Percentiles rank a stretch among this genome's conserved stretches.
phyloP scores from a whole-genome alignment of 768 basidiomycete genomes.

The Megacollybia marginata region DNA sequence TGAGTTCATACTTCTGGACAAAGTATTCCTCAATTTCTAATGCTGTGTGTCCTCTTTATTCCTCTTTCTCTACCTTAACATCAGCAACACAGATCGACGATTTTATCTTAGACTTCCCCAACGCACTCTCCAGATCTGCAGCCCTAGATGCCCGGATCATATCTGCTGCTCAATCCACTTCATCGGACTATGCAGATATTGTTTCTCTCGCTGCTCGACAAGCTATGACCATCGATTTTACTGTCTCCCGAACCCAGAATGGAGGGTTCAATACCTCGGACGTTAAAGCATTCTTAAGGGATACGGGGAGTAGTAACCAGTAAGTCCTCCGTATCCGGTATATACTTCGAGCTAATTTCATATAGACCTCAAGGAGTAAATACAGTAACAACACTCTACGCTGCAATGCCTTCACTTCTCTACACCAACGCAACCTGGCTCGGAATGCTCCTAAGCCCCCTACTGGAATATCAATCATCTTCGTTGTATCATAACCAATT shows the following conservation, averaged over 20 bases:
- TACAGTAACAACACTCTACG: conserved; percentile 10
- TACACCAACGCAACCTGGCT: conserved; percentile 9
- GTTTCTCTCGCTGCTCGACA: conserved; percentile 8
- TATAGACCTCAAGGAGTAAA: conserved; percentile 4
- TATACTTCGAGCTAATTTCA: neutral
- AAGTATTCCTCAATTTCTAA: conserved; percentile 2
- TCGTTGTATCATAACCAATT: conserved; percentile 6
- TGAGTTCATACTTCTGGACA: conserved; percentile 9
- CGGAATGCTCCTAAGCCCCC: conserved; percentile 8
- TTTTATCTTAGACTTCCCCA: conserved; percentile 2
- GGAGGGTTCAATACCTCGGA: conserved; percentile 6
- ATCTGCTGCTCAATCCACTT: conserved; percentile 3
- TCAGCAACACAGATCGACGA: conserved; percentile 1
- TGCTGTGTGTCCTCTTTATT: conserved; percentile 1
- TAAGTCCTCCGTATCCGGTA: neutral
- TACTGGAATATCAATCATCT: conserved; percentile 13
- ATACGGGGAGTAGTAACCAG: conserved; percentile 6
- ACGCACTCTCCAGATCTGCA: conserved; percentile 4
- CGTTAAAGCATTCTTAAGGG: conserved; percentile 9
- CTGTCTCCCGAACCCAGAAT: conserved; percentile 2
- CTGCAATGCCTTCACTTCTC: conserved; percentile 7
- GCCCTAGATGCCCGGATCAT: conserved; percentile 6
- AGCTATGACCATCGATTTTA: conserved; percentile 10
- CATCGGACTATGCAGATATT: conserved; percentile 10
- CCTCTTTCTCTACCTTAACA: too few relatives aligned